phyloP scores from a whole-genome alignment of 225 moss, liverwort and hornwort genomes.

The Polytrichum commune region DNA sequence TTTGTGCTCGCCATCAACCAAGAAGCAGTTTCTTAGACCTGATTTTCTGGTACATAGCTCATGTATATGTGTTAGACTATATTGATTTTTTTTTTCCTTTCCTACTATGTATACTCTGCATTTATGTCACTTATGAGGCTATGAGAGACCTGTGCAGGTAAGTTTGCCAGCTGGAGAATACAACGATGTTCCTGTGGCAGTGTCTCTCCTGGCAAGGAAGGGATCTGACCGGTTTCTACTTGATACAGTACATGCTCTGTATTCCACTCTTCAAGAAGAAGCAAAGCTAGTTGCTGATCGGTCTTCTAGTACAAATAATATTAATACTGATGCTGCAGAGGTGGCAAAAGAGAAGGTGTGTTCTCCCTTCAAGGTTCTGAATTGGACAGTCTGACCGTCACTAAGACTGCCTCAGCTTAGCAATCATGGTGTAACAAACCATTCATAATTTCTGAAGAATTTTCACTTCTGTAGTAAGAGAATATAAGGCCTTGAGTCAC shows the following conservation, averaged over 20 bases:
- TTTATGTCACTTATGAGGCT: background rate
- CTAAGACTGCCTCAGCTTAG: background rate
- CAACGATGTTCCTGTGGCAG: conserved; percentile 63
- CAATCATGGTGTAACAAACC: background rate
- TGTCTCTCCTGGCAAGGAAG: conserved; percentile 88
- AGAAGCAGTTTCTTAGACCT: no score
- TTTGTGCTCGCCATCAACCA: no score
- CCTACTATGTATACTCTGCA: no score
- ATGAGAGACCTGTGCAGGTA: conserved; percentile 41
- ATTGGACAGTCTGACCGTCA: conserved; percentile 1
- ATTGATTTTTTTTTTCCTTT: no score
- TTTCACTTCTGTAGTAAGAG: no score
- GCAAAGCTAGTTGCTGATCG: conserved; percentile 34
- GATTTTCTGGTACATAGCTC: no score
- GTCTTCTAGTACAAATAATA: conserved; percentile 35
- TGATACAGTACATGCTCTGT: conserved; percentile 71
- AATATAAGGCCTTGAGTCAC: no score
- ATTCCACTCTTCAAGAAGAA: conserved; percentile 71
- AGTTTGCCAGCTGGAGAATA: conserved; percentile 74
- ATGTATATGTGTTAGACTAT: no score
- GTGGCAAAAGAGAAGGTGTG: conserved; percentile 86
- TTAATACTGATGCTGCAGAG: conserved; percentile 19
- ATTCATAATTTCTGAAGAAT: no score
- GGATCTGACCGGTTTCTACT: conserved; percentile 92
- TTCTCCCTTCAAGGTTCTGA: background rate